Percentiles rank a stretch among this genome's conserved stretches.
Evolutionary conservation across 2,329 filamentous ascomycete genomes (phyloP).

Genomic region (Sarocladium kiliense): DNA sequence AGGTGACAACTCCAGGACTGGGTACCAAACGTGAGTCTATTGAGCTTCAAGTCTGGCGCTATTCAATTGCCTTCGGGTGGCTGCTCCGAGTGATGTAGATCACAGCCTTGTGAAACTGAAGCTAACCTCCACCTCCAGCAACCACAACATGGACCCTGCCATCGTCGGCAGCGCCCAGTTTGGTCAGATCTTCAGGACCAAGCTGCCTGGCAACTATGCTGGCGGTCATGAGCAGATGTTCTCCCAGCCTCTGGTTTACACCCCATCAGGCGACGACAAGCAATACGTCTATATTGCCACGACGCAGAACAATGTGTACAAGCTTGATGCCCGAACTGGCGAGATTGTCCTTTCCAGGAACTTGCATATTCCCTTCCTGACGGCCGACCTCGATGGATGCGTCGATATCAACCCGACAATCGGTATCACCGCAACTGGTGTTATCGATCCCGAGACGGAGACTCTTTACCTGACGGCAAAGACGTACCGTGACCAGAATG

Average conservation of each 20-base stretch:
- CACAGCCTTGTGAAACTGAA: not conserved
- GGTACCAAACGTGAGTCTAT: constrained; percentile 45
- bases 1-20: constrained; percentile 48
- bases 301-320: constrained; percentile 54
- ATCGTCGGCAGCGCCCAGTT: constrained; percentile 51
- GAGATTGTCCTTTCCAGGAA: constrained; percentile 42
- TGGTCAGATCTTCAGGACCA: constrained; percentile 47
- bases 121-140: constrained; percentile 22
- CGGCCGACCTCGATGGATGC: constrained; percentile 42
- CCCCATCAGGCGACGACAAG: constrained; percentile 35
- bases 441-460: constrained; percentile 39
- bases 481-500: constrained; percentile 31
- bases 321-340: constrained; percentile 49
- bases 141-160: constrained; percentile 59
- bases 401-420: constrained; percentile 42
- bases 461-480: constrained; percentile 39
- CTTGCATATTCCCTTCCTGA: constrained; percentile 43
- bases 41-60: too few species aligned
- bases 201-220: constrained; percentile 47
- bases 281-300: constrained; percentile 54
- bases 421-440: constrained; percentile 40
- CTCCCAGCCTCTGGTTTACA: constrained; percentile 46
- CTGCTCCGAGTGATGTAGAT: not conserved
- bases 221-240: constrained; percentile 45
- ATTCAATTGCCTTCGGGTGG: too few species aligned